A percentile compares a stretch with the other conserved stretches of the same genome.
Evolutionary conservation across 2,329 filamentous ascomycete genomes (phyloP).

Genomic region (Berkeleyomyces basicola): DNA sequence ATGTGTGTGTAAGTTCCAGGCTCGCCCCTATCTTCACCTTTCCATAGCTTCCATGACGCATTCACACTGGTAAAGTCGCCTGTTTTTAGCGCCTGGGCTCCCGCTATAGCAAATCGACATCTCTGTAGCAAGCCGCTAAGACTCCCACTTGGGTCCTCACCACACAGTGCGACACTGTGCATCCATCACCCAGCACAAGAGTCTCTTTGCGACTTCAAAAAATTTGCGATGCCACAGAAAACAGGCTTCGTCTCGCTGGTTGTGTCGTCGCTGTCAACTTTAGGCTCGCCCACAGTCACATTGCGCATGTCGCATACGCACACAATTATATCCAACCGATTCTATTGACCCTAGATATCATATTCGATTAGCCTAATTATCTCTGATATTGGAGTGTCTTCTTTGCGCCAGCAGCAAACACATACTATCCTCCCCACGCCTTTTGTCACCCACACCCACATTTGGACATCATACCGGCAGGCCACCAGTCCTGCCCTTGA

Average conservation of each 20-base stretch:
- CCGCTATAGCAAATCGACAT: too few species aligned
- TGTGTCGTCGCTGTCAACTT: neutral
- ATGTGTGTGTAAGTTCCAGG: neutral
- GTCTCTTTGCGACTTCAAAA: conserved; percentile 8
- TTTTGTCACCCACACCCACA: neutral
- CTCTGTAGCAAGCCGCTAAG: too few species aligned
- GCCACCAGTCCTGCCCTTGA: neutral
- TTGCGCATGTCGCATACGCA: neutral
- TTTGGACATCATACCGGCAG: neutral
- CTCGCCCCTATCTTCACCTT: neutral
- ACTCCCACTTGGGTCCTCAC: neutral
- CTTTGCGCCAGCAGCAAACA: neutral
- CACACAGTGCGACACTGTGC: neutral
- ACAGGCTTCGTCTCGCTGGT: neutral
- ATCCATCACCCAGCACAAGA: neutral
- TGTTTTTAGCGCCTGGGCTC: too few species aligned
- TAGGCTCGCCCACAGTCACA: neutral
- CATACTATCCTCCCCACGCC: neutral
- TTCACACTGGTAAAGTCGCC: neutral
- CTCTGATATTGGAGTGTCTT: neutral
- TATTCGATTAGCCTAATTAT: too few species aligned
- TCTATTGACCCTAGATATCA: neutral
- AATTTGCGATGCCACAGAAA: conserved; percentile 8
- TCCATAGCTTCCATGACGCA: neutral
- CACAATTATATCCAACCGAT: neutral